These are phyloP conservation scores for Microbotryum intermedium DNA, from an alignment of 1,284 basidiomycete genomes.

Conservation along the genomic window DNA sequence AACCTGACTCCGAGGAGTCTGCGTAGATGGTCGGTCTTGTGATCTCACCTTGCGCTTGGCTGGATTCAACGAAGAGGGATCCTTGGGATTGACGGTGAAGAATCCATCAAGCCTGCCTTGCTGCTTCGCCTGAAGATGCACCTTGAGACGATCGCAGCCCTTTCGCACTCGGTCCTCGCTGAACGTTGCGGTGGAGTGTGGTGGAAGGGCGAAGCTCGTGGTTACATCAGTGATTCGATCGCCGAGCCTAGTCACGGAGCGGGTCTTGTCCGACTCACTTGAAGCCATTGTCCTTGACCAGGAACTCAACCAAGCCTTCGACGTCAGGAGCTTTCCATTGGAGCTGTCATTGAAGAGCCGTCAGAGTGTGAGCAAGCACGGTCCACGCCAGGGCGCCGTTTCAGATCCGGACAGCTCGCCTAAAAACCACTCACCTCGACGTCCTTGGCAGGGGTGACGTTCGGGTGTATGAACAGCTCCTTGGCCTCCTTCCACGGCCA, in stretches of 20 bases:
- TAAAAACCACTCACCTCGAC: constrained; percentile 76
- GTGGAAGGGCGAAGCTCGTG: no score
- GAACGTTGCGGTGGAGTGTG: constrained; percentile 2
- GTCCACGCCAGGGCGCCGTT: background rate
- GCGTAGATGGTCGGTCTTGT: background rate
- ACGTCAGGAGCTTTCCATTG: constrained; percentile 92
- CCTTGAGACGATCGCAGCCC: constrained; percentile 84
- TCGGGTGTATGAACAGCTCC: constrained; percentile 76
- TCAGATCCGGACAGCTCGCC: background rate
- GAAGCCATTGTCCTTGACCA: constrained; percentile 94
- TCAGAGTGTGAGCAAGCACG: background rate
- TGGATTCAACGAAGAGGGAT: background rate
- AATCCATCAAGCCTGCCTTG: constrained; percentile 95
- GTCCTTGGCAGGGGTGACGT: constrained; percentile 75
- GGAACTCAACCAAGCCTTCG: constrained; percentile 87
- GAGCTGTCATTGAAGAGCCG: constrained; percentile 47
- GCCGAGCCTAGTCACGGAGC: background rate
- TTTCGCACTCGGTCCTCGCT: constrained; percentile 95
- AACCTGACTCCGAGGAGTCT: background rate
- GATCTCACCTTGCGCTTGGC: constrained; percentile 15
- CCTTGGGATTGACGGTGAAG: constrained; percentile 48
- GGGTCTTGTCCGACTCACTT: constrained; percentile 52
- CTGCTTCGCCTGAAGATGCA: constrained; percentile 81
- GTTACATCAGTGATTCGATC: constrained; percentile 8
- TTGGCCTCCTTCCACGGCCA: constrained; percentile 97